Conservation (phyloP, 2,329 filamentous ascomycete genomes). For the Alternaria burnsii region DNA sequence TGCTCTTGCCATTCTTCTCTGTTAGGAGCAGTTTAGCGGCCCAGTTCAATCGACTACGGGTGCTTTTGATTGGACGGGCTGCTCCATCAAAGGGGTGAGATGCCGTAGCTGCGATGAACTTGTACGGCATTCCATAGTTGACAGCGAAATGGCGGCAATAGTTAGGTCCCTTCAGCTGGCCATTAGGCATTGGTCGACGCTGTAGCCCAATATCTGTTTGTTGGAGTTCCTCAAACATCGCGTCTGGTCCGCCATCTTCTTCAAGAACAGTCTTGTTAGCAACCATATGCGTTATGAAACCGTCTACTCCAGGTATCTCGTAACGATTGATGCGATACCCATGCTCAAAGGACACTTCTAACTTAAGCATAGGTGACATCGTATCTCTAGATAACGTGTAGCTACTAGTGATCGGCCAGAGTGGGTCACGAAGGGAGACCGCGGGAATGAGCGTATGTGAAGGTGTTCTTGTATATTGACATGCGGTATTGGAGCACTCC, state of each 20-base stretch:
- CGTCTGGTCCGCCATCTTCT: constrained; percentile 65
- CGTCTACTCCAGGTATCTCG: constrained; percentile 56
- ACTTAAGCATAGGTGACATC: constrained; percentile 43
- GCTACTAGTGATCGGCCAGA: constrained; percentile 45
- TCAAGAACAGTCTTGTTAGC: constrained; percentile 63
- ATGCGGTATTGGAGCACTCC: constrained; percentile 64
- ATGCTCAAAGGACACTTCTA: constrained; percentile 44
- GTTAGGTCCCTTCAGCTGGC: constrained; percentile 53
- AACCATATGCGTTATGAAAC: constrained; percentile 64
- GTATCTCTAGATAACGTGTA: constrained; percentile 45
- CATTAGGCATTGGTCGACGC: constrained; percentile 22
- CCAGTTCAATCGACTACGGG: constrained; percentile 65
- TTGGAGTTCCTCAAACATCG: constrained; percentile 64
- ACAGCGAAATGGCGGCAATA: constrained; percentile 63
- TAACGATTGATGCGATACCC: constrained; percentile 58
- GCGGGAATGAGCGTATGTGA: constrained; percentile 42
- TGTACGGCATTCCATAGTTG: constrained; percentile 72
- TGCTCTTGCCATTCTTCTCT: constrained; percentile 25
- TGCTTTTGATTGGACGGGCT: constrained; percentile 57
- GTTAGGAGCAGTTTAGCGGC: constrained; percentile 57
- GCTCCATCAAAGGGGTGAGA: constrained; percentile 35
- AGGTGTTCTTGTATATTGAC: constrained; percentile 57
- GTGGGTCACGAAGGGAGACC: constrained; percentile 43
- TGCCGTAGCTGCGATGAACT: constrained; percentile 66
- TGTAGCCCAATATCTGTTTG: constrained; percentile 49